phyloP scores from a whole-genome alignment of 495 filamentous ascomycete species.

The Penicillium ochrochloron region DNA sequence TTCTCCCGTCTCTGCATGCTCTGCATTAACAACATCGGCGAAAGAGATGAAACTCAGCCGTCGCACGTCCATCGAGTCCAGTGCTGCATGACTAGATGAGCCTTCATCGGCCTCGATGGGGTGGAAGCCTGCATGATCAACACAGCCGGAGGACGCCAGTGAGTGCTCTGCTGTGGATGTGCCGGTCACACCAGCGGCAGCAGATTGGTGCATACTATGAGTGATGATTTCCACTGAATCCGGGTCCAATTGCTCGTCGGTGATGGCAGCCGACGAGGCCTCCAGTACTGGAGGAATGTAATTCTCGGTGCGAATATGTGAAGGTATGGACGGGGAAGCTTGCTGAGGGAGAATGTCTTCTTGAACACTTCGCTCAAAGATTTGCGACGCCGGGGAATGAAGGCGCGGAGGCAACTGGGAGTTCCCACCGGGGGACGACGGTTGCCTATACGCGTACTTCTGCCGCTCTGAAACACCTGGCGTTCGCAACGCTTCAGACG shows the following conservation, averaged over 20 bases:
- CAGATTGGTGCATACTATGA: conserved; percentile 79
- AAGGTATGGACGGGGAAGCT: conserved; percentile 69
- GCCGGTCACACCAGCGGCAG: conserved; percentile 63
- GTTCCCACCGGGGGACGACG: conserved; percentile 52
- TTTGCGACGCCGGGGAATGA: conserved; percentile 74
- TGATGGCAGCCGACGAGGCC: conserved; percentile 87
- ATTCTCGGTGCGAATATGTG: conserved; percentile 89
- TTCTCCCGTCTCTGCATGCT: conserved; percentile 61
- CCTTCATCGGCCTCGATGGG: conserved; percentile 64
- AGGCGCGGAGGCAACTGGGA: conserved; percentile 62
- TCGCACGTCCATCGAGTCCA: conserved; percentile 77
- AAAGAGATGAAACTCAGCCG: conserved; percentile 92
- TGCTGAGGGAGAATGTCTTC: conserved; percentile 68
- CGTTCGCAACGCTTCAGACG: conserved; percentile 41
- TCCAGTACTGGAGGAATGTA: conserved; percentile 89
- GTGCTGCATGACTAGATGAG: conserved; percentile 50
- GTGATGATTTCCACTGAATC: conserved; percentile 90
- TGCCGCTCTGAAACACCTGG: conserved; percentile 25
- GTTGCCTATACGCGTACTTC: conserved; percentile 44
- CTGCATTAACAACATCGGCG: conserved; percentile 90
- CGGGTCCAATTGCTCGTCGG: conserved; percentile 54
- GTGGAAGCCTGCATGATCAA: conserved; percentile 59
- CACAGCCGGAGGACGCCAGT: conserved; percentile 35
- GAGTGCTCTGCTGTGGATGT: conserved; percentile 40
- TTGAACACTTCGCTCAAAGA: conserved; percentile 93